Percentiles rank a stretch among this genome's conserved stretches.
These are phyloP conservation scores for Ceratobasidium sp. DNA, from an alignment of 1,284 basidiomycete species.

Conservation along the genomic window DNA sequence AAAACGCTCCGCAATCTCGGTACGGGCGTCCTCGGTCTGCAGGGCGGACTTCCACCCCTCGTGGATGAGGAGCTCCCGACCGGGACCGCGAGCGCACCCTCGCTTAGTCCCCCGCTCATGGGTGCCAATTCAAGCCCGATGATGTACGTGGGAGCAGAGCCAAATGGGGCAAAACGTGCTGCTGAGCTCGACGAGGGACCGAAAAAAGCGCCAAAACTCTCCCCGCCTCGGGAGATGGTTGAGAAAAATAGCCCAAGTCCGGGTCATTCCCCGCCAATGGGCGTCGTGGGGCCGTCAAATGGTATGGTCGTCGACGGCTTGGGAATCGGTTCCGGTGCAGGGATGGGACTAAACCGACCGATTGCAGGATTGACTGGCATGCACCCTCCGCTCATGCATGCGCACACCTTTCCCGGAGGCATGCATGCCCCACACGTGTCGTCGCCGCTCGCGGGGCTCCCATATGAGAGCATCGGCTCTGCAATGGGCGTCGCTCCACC, in stretches of 20 bases:
- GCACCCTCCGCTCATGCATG: conserved; percentile 46
- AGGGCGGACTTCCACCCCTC: conserved; percentile 27
- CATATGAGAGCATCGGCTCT: conserved; percentile 16
- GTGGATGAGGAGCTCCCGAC: conserved; percentile 20
- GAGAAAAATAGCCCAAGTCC: conserved; percentile 24
- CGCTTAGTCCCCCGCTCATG: conserved; percentile 31
- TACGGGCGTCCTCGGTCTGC: conserved; percentile 35
- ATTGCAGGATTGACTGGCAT: conserved; percentile 19
- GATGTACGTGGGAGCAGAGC: conserved; percentile 16
- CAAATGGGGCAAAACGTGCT: conserved; percentile 13
- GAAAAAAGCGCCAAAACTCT: conserved; percentile 36
- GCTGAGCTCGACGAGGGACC: conserved; percentile 40
- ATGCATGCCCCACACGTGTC: conserved; percentile 42
- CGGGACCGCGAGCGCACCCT: conserved; percentile 17
- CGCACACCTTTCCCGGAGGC: conserved; percentile 45
- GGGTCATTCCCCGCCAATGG: conserved; percentile 30
- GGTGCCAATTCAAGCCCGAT: conserved; percentile 21
- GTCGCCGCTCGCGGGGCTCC: conserved; percentile 38
- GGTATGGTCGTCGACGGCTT: conserved; percentile 35
- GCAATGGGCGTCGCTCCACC: conserved; percentile 15
- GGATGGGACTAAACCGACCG: conserved; percentile 28
- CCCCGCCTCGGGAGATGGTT: conserved; percentile 33
- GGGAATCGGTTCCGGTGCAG: conserved; percentile 24
- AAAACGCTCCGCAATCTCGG: conserved; percentile 29
- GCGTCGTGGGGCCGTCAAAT: conserved; percentile 1